Conservation (phyloP, 352 stramenopile species). For the Pythium coloratum region DNA sequence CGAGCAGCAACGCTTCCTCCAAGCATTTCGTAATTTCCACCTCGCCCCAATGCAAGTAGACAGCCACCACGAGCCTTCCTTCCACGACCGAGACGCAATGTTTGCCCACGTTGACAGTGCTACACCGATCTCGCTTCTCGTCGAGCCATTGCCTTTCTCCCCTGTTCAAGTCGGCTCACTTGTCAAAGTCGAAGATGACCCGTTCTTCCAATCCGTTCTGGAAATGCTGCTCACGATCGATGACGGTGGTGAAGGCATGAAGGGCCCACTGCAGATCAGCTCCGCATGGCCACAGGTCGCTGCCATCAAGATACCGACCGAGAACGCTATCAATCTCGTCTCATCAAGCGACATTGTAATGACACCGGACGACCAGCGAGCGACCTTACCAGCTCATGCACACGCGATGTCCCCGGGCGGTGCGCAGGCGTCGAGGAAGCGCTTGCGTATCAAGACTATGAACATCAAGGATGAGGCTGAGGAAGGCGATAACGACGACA, state of each 20-base stretch:
- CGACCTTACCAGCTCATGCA: neutral
- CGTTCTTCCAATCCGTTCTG: slow-evolving; percentile 19
- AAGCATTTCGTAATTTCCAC: neutral
- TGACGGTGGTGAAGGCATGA: neutral
- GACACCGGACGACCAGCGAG: slow-evolving; percentile 18
- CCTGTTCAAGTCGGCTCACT: neutral
- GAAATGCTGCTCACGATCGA: slow-evolving; percentile 14
- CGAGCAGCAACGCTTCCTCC: too few relatives aligned
- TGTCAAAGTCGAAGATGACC: slow-evolving; percentile 1
- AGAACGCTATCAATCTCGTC: neutral
- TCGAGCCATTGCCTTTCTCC: slow-evolving; percentile 18
- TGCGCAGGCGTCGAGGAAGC: neutral
- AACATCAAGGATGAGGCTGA: neutral
- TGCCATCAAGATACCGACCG: slow-evolving; percentile 13
- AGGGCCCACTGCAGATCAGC: neutral
- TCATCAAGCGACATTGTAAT: neutral
- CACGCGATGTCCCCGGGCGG: slow-evolving; percentile 8
- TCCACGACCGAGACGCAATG: slow-evolving; percentile 1
- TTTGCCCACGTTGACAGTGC: neutral
- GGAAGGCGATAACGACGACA: slow-evolving; percentile 9
- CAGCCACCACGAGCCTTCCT: neutral
- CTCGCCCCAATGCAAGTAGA: neutral
- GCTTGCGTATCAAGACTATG: slow-evolving; percentile 12
- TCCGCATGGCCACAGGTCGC: slow-evolving; percentile 10
- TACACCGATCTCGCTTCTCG: neutral